A percentile compares a stretch with the other conserved stretches of the same genome.
These are phyloP conservation scores for Porpolomopsis calyptriformis DNA, from an alignment of 768 basidiomycete species.

Conservation along the genomic window DNA sequence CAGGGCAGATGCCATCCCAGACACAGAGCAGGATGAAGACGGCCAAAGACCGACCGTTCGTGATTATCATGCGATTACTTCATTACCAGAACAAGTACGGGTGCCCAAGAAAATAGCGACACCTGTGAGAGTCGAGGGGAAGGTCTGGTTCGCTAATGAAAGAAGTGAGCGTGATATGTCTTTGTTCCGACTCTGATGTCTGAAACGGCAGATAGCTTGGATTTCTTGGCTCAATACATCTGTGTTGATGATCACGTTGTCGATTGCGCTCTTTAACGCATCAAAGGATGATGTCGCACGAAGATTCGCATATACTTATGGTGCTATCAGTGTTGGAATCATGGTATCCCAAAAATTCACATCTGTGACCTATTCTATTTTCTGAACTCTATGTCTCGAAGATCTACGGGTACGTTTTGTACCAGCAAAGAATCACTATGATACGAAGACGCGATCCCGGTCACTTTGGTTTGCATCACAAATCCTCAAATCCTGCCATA, in stretches of 20 bases:
- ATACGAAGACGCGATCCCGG: constrained; percentile 84
- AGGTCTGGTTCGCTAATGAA: constrained; percentile 98
- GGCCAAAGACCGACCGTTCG: constrained; percentile 52
- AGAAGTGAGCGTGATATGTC: constrained; percentile 44
- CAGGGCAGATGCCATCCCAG: constrained; percentile 66
- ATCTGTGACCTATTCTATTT: neutral
- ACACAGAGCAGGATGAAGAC: constrained; percentile 36
- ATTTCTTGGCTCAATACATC: constrained; percentile 85
- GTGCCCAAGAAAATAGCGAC: constrained; percentile 78
- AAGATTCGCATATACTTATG: constrained; percentile 76
- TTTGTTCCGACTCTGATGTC: neutral
- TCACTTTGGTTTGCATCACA: constrained; percentile 59
- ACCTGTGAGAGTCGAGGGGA: constrained; percentile 79
- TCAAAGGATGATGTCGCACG: constrained; percentile 62
- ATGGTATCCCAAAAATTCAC: constrained; percentile 35
- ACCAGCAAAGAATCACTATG: constrained; percentile 82
- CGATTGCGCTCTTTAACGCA: constrained; percentile 83
- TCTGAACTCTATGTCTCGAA: constrained; percentile 19
- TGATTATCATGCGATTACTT: constrained; percentile 69
- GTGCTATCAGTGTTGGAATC: constrained; percentile 61
- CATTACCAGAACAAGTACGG: constrained; percentile 50
- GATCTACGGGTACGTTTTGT: constrained; percentile 80
- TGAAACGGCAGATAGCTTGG: constrained; percentile 56
- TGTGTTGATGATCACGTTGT: constrained; percentile 72
- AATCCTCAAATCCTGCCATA: neutral